Percentiles rank a stretch among this genome's conserved stretches.
Evolutionary conservation across 2,329 filamentous ascomycete species (phyloP).

Genomic region (Exophiala viscosa): DNA sequence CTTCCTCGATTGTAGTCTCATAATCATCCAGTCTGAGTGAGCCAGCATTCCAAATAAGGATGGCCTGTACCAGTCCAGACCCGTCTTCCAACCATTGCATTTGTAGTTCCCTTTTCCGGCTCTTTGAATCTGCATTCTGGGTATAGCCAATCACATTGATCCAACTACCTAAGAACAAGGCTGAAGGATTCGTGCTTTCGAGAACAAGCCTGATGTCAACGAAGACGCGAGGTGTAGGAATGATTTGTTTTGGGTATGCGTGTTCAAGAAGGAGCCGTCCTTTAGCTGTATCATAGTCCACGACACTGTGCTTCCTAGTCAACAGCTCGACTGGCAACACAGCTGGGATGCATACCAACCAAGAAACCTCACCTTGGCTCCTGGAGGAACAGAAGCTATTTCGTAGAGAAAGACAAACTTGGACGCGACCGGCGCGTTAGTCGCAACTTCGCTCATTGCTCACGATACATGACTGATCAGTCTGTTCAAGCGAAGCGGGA

Average conservation of each 20-base stretch:
- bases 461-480: background rate
- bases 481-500: too few relatives aligned
- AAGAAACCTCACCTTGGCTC: slow-evolving; percentile 84
- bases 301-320: slow-evolving; percentile 47
- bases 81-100: slow-evolving; percentile 31
- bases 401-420: slow-evolving; percentile 62
- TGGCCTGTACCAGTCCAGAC: slow-evolving; percentile 61
- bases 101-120: slow-evolving; percentile 30
- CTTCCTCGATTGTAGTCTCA: slow-evolving; percentile 54
- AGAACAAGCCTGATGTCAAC: slow-evolving; percentile 73
- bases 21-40: slow-evolving; percentile 69
- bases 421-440: slow-evolving; percentile 48
- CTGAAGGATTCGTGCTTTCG: slow-evolving; percentile 58
- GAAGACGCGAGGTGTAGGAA: slow-evolving; percentile 45
- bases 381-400: slow-evolving; percentile 50
- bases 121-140: slow-evolving; percentile 1
- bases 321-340: slow-evolving; percentile 6
- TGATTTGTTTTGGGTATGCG: slow-evolving; percentile 49
- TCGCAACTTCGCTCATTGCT: slow-evolving; percentile 12
- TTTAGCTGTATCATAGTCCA: slow-evolving; percentile 53
- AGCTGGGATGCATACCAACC: slow-evolving; percentile 66
- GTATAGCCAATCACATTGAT: slow-evolving; percentile 85
- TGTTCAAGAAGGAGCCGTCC: slow-evolving; percentile 68
- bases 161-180: slow-evolving; percentile 71
- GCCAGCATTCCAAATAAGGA: slow-evolving; percentile 74